Percentiles rank a stretch among this genome's conserved stretches.
phyloP scores from a whole-genome alignment of 371 early-diverging fungal genomes.

The Paraphysoderma sedebokerense region DNA sequence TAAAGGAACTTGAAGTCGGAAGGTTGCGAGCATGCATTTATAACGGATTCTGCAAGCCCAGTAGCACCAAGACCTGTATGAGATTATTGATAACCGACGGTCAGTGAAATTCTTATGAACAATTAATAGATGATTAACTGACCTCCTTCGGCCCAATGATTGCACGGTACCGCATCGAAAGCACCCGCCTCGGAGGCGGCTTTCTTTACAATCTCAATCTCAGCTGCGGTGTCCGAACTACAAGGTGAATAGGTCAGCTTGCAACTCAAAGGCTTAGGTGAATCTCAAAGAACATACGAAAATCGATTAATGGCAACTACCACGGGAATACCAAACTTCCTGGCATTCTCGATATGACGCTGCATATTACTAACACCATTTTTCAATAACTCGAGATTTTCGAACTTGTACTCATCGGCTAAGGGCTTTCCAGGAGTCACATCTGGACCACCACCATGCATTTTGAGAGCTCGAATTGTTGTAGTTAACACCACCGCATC shows the following conservation, averaged over 20 bases:
- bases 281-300: constrained; percentile 15
- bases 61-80: too few species aligned
- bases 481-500: constrained; percentile 88
- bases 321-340: constrained; percentile 75
- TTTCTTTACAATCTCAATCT: constrained; percentile 57
- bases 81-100: background rate
- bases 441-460: constrained; percentile 96
- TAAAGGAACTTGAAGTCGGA: constrained; percentile 68
- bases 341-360: constrained; percentile 79
- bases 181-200: constrained; percentile 72
- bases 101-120: too few species aligned
- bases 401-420: constrained; percentile 65
- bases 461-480: constrained; percentile 88
- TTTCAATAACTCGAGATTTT: constrained; percentile 64
- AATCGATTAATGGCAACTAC: constrained; percentile 89
- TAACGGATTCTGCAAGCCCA: constrained; percentile 69
- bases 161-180: constrained; percentile 58
- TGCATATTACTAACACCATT: constrained; percentile 69
- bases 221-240: constrained; percentile 63
- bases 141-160: constrained; percentile 90
- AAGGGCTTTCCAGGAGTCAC: constrained; percentile 81
- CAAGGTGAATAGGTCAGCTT: background rate
- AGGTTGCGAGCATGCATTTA: constrained; percentile 45
- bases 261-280: background rate
- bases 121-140: too few species aligned